phyloP scores from a whole-genome alignment of 192 early-diverging fungal genomes.

The Thamnidium elegans region DNA sequence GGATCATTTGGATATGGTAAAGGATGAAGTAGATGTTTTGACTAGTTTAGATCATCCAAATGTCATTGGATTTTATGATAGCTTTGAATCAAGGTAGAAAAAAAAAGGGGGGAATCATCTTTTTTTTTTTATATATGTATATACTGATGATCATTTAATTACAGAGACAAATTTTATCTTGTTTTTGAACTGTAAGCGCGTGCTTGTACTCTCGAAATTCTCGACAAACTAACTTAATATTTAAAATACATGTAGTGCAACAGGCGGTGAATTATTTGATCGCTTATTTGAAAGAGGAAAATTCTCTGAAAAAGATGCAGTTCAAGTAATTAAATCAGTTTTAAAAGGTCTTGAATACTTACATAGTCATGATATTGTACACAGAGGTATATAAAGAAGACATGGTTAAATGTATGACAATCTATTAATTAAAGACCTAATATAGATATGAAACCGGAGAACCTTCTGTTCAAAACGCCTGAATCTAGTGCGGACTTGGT shows the following conservation, averaged over 20 bases:
- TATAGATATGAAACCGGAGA: slow-evolving; percentile 83
- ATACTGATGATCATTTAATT: neutral
- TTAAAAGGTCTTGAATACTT: slow-evolving; percentile 79
- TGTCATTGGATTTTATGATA: slow-evolving; percentile 83
- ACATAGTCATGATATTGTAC: slow-evolving; percentile 84
- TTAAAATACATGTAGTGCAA: slow-evolving; percentile 42
- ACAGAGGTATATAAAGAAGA: slow-evolving; percentile 54
- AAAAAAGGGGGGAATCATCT: slow-evolving; percentile 6
- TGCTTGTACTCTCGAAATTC: too few species aligned
- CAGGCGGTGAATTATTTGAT: slow-evolving; percentile 88
- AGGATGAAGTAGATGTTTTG: slow-evolving; percentile 89
- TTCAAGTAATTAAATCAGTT: slow-evolving; percentile 68
- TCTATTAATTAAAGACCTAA: neutral
- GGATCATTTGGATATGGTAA: slow-evolving; percentile 84
- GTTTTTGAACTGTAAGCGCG: slow-evolving; percentile 69
- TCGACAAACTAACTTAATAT: neutral
- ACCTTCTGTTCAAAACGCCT: slow-evolving; percentile 73
- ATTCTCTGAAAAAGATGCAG: slow-evolving; percentile 83
- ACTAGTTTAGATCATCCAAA: slow-evolving; percentile 80
- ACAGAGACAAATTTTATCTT: slow-evolving; percentile 68
- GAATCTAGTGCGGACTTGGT: slow-evolving; percentile 66
- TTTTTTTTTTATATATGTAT: slow-evolving; percentile 9
- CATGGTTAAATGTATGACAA: neutral
- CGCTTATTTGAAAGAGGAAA: slow-evolving; percentile 73
- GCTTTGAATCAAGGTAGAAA: slow-evolving; percentile 48